phyloP scores from a whole-genome alignment of 2,329 filamentous ascomycete species.

The Trichoderma brevicompactum region DNA sequence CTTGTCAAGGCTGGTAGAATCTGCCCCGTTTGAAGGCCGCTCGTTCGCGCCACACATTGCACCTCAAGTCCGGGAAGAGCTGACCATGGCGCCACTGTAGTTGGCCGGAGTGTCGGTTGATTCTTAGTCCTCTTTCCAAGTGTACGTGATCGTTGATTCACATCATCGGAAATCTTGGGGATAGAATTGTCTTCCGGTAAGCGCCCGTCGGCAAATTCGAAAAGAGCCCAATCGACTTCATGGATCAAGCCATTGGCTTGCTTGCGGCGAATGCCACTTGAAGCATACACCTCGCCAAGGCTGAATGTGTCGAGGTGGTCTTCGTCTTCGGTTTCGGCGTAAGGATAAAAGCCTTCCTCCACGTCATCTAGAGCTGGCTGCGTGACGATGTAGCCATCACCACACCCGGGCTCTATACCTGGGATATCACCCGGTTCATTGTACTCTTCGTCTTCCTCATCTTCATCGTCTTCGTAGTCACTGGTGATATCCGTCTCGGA shows the following conservation, averaged over 20 bases:
- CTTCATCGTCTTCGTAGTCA: slow-evolving; percentile 55
- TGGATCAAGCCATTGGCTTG: slow-evolving; percentile 74
- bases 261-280: slow-evolving; percentile 82
- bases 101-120: slow-evolving; percentile 52
- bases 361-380: slow-evolving; percentile 92
- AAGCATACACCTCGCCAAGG: slow-evolving; percentile 84
- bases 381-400: slow-evolving; percentile 79
- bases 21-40: slow-evolving; percentile 76
- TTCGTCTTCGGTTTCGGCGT: slow-evolving; percentile 69
- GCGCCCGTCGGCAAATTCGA: slow-evolving; percentile 75
- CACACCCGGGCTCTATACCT: slow-evolving; percentile 74
- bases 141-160: slow-evolving; percentile 27
- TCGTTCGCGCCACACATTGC: slow-evolving; percentile 86
- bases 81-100: slow-evolving; percentile 61
- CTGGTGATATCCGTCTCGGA: slow-evolving; percentile 59
- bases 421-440: slow-evolving; percentile 75
- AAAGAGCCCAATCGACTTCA: slow-evolving; percentile 94
- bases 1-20: slow-evolving; percentile 79
- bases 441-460: slow-evolving; percentile 60
- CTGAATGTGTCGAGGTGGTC: slow-evolving; percentile 83
- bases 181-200: slow-evolving; percentile 75
- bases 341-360: slow-evolving; percentile 79
- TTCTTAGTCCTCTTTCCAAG: slow-evolving; percentile 36
- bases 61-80: slow-evolving; percentile 76
- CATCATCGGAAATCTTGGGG: slow-evolving; percentile 42